Percentiles rank a stretch among this genome's conserved stretches.
Conservation (phyloP, 2,329 filamentous ascomycete species). For the Paraconiothyrium brasiliense region DNA sequence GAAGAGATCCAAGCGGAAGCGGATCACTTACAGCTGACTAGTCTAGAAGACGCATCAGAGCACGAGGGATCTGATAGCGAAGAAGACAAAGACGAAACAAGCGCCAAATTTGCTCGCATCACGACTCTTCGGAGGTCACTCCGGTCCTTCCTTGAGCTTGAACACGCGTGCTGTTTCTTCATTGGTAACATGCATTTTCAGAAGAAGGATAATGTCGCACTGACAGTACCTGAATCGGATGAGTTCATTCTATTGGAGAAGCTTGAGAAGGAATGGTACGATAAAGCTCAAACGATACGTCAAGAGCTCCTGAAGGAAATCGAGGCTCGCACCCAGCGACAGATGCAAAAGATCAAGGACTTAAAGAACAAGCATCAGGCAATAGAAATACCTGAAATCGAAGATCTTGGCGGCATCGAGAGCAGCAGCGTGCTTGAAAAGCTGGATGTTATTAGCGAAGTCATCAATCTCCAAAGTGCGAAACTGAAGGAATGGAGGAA, state of each 20-base stretch:
- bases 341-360: conserved; percentile 67
- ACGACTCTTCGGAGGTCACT: conserved; percentile 71
- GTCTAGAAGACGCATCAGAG: conserved; percentile 32
- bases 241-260: conserved; percentile 73
- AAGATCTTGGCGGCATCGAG: conserved; percentile 74
- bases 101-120: conserved; percentile 58
- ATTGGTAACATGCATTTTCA: conserved; percentile 85
- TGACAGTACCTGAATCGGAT: conserved; percentile 72
- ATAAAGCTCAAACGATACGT: conserved; percentile 78
- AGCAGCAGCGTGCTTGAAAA: conserved; percentile 71
- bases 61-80: conserved; percentile 45
- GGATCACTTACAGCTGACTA: conserved; percentile 40
- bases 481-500: conserved; percentile 79
- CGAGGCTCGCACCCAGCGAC: conserved; percentile 66
- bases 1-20: conserved; percentile 66
- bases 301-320: conserved; percentile 76
- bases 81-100: conserved; percentile 42
- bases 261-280: conserved; percentile 77
- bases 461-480: conserved; percentile 76
- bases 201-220: conserved; percentile 74
- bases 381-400: conserved; percentile 61
- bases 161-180: conserved; percentile 86
- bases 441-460: conserved; percentile 70
- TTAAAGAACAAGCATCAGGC: conserved; percentile 32
- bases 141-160: conserved; percentile 77